Evolutionary conservation across 208 protist genomes (phyloP), one percentile per base, ranked within the genome.

Genomic region (Naegleria gruberi): DNA sequence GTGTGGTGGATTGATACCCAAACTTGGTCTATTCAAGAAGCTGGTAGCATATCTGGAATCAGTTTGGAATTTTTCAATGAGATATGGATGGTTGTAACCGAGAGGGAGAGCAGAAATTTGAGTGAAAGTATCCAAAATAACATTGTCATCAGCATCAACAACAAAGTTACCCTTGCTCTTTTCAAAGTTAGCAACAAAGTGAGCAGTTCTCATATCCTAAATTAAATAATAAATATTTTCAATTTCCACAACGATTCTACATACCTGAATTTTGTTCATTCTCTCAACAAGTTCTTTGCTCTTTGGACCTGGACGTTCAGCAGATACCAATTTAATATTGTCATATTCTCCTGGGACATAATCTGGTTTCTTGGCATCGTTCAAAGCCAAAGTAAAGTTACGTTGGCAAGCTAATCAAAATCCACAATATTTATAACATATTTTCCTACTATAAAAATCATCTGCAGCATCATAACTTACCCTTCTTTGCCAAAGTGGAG

Each of bases 161-260:
- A 95, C 82, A 82, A 95, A 95, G 88, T 95, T 95, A n/a, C 94
- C 94, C 65, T 90, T 83, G 46, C 92, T 94, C n/a, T 93, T 93
- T 19, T 46, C 82, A 43, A 93, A 94, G 89, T 95, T 91, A 41
- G 90, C 91, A 83, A 93, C 92, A 65, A 95, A 94, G 34, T 94
- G 91, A 55, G 83, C 47, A 34, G 93, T 89, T 77, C 93, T 89
- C 74, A 90, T 55, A 43, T 95, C 93, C 51, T 65, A 55, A 55
- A 19, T 55, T 55, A 55, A 55, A 65, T 65, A 65, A 30, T 65
- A 65, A 65, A 65, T 30, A 65, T 65, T 30, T 65, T 65, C 51
- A 65, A 65, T 26, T 19, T 26, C 19, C 8, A 92, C 91, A n/a
- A n/a, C n/a, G n/a, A n/a, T n/a, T n/a, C n/a, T 55, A 65, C 51